Evolutionary conservation across 75 land plant species (phyloP).

Genomic region (Chamaecyparis obtusa): DNA sequence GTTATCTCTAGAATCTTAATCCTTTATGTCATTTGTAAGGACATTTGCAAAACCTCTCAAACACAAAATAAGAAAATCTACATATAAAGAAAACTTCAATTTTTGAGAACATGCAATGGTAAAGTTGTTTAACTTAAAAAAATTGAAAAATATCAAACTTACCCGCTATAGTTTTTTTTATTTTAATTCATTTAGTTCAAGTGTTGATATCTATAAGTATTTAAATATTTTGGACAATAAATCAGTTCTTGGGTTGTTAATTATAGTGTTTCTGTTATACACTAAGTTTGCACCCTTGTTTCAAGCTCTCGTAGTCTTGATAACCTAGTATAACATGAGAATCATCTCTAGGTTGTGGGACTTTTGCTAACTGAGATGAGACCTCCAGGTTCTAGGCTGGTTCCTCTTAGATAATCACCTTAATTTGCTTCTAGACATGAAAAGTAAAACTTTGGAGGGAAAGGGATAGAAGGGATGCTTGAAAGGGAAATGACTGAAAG

Average conservation of each 20-base stretch:
- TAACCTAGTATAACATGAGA: too few species aligned
- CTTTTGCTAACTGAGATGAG: too few species aligned
- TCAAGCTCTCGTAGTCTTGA: too few species aligned
- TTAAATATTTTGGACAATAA: not conserved
- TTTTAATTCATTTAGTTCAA: not conserved
- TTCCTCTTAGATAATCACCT: too few species aligned
- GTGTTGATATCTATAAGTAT: not conserved
- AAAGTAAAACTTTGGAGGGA: too few species aligned
- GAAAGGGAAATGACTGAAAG: too few species aligned
- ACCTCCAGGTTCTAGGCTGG: too few species aligned
- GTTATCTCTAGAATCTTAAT: not conserved
- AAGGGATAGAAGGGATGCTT: too few species aligned
- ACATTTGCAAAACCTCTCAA: not conserved
- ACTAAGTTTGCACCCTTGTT: too few species aligned
- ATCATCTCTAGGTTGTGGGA: too few species aligned
- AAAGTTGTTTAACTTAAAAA: not conserved
- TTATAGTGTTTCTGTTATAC: too few species aligned
- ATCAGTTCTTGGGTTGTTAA: not conserved
- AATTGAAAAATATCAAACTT: not conserved
- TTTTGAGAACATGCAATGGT: not conserved
- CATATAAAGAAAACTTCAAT: not conserved
- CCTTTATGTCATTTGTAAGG: not conserved
- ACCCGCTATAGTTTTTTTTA: not conserved
- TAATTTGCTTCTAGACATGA: too few species aligned
- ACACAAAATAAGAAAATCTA: not conserved